A percentile compares a stretch with the other conserved stretches of the same genome.
phyloP scores from a whole-genome alignment of 306 rosid genomes.

The Quercus variabilis region DNA sequence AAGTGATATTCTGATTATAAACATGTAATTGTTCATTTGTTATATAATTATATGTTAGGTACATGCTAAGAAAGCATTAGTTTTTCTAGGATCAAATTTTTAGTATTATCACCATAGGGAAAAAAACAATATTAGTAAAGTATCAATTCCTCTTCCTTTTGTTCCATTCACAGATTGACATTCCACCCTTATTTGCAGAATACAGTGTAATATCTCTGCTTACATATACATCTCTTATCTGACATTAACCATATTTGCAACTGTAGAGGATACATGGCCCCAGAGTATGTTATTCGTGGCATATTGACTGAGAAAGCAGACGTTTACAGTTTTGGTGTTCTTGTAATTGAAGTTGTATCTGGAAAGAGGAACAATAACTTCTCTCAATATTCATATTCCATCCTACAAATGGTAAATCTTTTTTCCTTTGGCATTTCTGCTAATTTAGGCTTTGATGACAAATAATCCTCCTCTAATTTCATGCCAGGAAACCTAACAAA shows the following conservation, averaged over 20 bases:
- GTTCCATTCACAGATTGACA: background rate
- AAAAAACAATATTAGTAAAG: too few species aligned
- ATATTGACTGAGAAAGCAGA: conserved; percentile 72
- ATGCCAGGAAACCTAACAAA: background rate
- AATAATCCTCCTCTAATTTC: background rate
- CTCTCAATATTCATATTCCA: conserved; percentile 18
- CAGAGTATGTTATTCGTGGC: conserved; percentile 60
- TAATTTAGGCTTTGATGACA: background rate
- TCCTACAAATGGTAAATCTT: conserved; percentile 31
- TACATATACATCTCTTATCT: background rate
- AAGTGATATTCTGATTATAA: background rate
- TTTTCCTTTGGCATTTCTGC: background rate
- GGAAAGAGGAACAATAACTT: conserved; percentile 49
- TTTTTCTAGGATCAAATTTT: background rate
- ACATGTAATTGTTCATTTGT: background rate
- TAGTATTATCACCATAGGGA: too few species aligned
- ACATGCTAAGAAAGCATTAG: background rate
- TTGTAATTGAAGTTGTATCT: conserved; percentile 50
- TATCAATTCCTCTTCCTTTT: background rate
- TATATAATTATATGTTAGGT: background rate
- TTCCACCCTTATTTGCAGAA: background rate
- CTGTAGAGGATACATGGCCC: conserved; percentile 81
- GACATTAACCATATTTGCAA: background rate
- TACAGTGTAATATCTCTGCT: background rate
- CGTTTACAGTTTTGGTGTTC: conserved; percentile 70